Percentiles rank a stretch among this genome's conserved stretches.
These are phyloP conservation scores for Emergomyces africanus DNA, from an alignment of 2,329 filamentous ascomycete genomes.

Conservation along the genomic window DNA sequence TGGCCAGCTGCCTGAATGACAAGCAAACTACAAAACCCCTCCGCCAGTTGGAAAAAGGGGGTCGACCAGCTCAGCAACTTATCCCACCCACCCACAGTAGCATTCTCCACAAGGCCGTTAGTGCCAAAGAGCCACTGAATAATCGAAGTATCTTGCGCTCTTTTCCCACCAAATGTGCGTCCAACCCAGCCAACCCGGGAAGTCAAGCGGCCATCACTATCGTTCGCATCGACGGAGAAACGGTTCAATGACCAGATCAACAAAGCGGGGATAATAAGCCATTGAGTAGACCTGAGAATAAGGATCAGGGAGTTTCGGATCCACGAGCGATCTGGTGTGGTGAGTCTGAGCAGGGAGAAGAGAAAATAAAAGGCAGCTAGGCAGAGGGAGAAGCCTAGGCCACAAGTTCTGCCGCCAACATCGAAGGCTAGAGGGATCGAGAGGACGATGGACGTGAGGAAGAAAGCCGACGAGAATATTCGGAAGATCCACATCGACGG, in stretches of 20 bases:
- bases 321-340: constrained; percentile 65
- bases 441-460: constrained; percentile 84
- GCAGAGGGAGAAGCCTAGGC: constrained; percentile 82
- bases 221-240: constrained; percentile 62
- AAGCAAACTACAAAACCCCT: constrained; percentile 91
- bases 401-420: constrained; percentile 88
- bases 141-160: constrained; percentile 51
- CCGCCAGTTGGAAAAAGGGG: constrained; percentile 83
- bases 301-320: constrained; percentile 59
- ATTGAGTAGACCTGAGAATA: constrained; percentile 64
- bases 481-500: constrained; percentile 71
- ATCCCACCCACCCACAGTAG: constrained; percentile 79
- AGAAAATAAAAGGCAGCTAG: constrained; percentile 84
- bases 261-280: constrained; percentile 70
- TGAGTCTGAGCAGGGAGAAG: constrained; percentile 67
- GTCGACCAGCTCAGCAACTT: constrained; percentile 79
- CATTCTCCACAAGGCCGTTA: constrained; percentile 65
- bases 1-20: constrained; percentile 93
- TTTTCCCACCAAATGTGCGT: constrained; percentile 57
- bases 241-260: constrained; percentile 93
- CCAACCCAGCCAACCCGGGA: constrained; percentile 61
- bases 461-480: constrained; percentile 65
- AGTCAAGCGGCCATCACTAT: constrained; percentile 37
- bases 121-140: constrained; percentile 81
- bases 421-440: constrained; percentile 96